Evolutionary conservation across 2,329 filamentous ascomycete species (phyloP).

Genomic region (Apiospora malaysiana): DNA sequence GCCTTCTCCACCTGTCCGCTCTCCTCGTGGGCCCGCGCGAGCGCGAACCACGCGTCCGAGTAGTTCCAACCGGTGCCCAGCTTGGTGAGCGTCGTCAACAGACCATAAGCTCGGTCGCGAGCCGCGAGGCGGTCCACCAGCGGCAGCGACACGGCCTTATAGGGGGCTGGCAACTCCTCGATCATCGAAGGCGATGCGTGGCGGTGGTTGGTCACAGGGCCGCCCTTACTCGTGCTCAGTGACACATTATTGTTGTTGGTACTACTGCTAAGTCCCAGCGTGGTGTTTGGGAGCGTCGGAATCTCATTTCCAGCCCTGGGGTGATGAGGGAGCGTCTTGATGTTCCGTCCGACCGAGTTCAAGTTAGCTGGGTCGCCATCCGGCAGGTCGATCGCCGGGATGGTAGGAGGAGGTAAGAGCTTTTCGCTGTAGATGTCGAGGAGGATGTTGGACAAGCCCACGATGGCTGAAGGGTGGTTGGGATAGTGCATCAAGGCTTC

Average conservation of each 20-base stretch:
- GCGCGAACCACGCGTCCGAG: constrained; percentile 89
- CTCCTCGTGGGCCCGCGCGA: constrained; percentile 87
- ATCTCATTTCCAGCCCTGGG: constrained; percentile 21
- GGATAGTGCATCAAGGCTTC: constrained; percentile 78
- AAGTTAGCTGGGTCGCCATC: constrained; percentile 36
- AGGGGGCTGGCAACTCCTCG: constrained; percentile 55
- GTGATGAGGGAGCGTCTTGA: constrained; percentile 22
- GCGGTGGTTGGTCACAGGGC: constrained; percentile 26
- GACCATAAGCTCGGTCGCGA: constrained; percentile 84
- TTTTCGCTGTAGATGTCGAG: constrained; percentile 82
- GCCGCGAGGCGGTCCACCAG: constrained; percentile 85
- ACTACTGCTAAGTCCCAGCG: constrained; percentile 51
- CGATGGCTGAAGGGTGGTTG: constrained; percentile 80
- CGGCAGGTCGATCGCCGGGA: constrained; percentile 49
- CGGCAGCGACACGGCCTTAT: constrained; percentile 67
- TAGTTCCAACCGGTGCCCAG: constrained; percentile 88
- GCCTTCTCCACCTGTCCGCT: constrained; percentile 86
- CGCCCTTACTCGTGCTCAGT: constrained; percentile 24
- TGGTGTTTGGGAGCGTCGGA: constrained; percentile 47
- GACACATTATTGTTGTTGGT: constrained; percentile 21
- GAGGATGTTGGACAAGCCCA: constrained; percentile 83
- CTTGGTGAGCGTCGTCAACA: constrained; percentile 84
- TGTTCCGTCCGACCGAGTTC: constrained; percentile 22
- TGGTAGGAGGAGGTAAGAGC: constrained; percentile 63
- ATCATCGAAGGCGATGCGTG: constrained; percentile 34